Evolutionary conservation across 768 basidiomycete species (phyloP), one percentile per base, ranked within the genome.

Genomic region (Punctularia strigosozonata): DNA sequence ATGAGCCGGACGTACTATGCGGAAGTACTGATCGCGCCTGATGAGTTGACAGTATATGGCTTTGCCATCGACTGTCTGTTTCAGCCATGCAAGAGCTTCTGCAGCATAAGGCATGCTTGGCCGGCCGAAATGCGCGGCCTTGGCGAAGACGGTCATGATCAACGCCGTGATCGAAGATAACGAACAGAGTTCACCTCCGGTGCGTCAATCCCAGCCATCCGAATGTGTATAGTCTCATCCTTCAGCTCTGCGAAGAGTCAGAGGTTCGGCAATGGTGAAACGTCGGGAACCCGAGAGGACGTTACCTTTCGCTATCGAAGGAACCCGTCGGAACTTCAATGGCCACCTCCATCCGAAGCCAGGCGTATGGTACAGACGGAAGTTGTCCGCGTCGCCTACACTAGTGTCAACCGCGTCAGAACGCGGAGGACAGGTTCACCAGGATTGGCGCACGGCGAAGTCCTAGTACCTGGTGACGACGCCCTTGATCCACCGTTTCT

Each of bases 141-240:
- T 37, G 18, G 6, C 13, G 2, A 19, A 35, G 37, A 32, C 31
- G 21, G 18, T 5, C 2, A 25, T 2, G 20, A 21, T 15, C 17
- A 34, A 3, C 12, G 10, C 21, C n/a, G 24, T 25, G 22, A 36
- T n/a, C 36, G 21, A 6, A 25, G 17, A 32, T n/a, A 15, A 36
- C 25, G 15, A 35, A 13, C 37, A n/a, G 25, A 34, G 38, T 54
- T 22, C 47, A 84, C 88, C 67, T 98, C 92, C 0, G 92, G 92
- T 1, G 92, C 92, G 53, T 98, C 92, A 4, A 90, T 77, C 0
- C 88, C 92, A 12, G 86, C 86, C 21, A 98, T 74, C 12, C 92
- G 77, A 21, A 98, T 76, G 50, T 86, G 81, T 14, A 97, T 65
- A 2, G 92, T 95, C 48, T 88, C 63, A 44, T 80, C 73, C 52